A percentile compares a stretch with the other conserved stretches of the same genome.
Conservation (phyloP, 495 filamentous ascomycete genomes). For the Talaromyces proteolyticus region DNA sequence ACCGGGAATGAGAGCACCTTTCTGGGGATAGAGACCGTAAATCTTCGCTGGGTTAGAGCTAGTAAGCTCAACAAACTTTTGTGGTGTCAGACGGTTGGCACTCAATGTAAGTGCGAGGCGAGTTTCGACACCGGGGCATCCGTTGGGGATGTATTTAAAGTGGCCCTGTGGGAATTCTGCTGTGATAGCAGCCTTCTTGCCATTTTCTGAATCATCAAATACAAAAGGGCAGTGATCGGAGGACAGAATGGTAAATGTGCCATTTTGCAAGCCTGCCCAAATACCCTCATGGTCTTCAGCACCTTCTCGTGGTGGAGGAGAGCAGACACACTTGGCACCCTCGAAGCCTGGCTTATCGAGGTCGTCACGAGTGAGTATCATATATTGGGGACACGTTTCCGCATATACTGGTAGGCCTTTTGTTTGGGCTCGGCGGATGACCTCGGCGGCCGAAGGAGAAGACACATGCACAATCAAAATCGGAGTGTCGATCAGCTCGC, state of each 20-base stretch:
- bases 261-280: conserved; percentile 39
- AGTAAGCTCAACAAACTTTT: conserved; percentile 55
- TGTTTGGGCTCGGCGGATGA: conserved; percentile 51
- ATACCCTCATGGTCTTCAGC: conserved; percentile 32
- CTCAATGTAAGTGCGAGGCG: conserved; percentile 33
- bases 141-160: conserved; percentile 53
- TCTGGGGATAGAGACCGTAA: conserved; percentile 50
- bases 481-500: conserved; percentile 48
- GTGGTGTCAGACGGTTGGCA: conserved; percentile 39
- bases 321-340: conserved; percentile 48
- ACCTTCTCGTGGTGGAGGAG: conserved; percentile 32
- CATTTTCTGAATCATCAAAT: conserved; percentile 39
- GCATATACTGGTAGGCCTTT: conserved; percentile 50
- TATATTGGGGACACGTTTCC: conserved; percentile 62
- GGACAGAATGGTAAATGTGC: conserved; percentile 39
- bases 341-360: conserved; percentile 45
- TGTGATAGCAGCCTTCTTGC: conserved; percentile 40
- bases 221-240: conserved; percentile 48
- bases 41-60: conserved; percentile 54
- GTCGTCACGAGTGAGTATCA: conserved; percentile 50
- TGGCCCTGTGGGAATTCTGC: conserved; percentile 36
- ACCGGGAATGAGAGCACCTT: conserved; percentile 50
- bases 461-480: conserved; percentile 56
- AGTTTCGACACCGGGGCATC: conserved; percentile 55
- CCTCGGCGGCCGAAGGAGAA: conserved; percentile 39